phyloP scores from a whole-genome alignment of 345 rosid species.

The Melaleuca quinquenervia region DNA sequence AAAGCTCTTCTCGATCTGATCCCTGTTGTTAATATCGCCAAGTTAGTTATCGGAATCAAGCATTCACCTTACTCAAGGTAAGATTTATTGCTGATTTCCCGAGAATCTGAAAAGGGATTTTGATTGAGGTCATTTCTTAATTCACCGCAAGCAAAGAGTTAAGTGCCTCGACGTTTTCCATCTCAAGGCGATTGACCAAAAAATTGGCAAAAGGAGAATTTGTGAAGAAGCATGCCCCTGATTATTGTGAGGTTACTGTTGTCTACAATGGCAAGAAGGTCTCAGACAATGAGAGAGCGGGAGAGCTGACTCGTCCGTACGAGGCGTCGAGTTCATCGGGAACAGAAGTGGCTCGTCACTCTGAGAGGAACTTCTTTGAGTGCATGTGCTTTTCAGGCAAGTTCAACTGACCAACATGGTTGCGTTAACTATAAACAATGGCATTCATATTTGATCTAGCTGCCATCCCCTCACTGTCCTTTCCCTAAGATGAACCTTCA shows the following conservation, averaged over 20 bases:
- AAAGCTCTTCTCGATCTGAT: conserved; percentile 52
- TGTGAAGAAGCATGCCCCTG: conserved; percentile 44
- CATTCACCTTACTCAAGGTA: conserved; percentile 28
- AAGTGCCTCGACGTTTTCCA: background rate
- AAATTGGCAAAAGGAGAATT: conserved; percentile 28
- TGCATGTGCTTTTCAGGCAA: conserved; percentile 35
- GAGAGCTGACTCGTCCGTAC: background rate
- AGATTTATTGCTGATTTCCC: background rate
- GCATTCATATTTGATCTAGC: background rate
- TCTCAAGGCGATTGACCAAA: conserved; percentile 15
- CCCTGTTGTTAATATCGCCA: conserved; percentile 44
- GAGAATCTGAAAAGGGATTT: background rate
- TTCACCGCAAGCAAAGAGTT: background rate
- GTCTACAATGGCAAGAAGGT: conserved; percentile 29
- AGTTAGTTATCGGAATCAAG: conserved; percentile 48
- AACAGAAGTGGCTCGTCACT: background rate
- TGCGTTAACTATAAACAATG: background rate
- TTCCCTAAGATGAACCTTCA: background rate
- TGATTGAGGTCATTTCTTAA: background rate
- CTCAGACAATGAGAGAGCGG: background rate
- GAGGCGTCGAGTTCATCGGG: background rate
- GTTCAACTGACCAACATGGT: background rate
- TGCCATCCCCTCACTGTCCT: background rate
- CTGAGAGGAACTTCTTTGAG: conserved; percentile 16
- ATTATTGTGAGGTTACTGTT: conserved; percentile 32